Conservation (phyloP, 306 rosid genomes). For the Rubus parviflorus region DNA sequence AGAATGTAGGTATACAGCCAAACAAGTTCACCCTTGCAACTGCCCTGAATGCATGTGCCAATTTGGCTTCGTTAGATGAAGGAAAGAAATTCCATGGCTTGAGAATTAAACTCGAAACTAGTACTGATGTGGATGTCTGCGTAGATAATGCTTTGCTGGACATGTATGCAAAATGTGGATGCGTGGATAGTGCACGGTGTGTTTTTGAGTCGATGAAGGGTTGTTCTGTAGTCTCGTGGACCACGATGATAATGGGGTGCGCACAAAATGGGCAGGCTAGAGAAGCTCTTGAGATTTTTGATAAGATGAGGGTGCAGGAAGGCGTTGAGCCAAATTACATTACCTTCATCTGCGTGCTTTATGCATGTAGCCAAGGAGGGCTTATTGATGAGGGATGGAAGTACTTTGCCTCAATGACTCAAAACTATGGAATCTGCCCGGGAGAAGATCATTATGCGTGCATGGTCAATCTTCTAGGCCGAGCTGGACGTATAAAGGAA, state of each 20-base stretch:
- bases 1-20: constrained; percentile 39
- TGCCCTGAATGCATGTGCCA: constrained; percentile 69
- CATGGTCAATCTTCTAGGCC: constrained; percentile 70
- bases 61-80: constrained; percentile 60
- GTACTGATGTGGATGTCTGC: constrained; percentile 54
- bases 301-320: constrained; percentile 51
- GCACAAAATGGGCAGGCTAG: constrained; percentile 62
- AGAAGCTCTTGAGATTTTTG: constrained; percentile 64
- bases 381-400: constrained; percentile 63
- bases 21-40: constrained; percentile 74
- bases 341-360: constrained; percentile 69
- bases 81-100: constrained; percentile 70
- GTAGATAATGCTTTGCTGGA: constrained; percentile 80
- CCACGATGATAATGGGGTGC: constrained; percentile 76
- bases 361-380: constrained; percentile 81
- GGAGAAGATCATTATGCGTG: constrained; percentile 77
- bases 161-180: constrained; percentile 86
- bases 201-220: constrained; percentile 50
- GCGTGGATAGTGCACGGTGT: constrained; percentile 49
- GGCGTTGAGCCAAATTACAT: constrained; percentile 56
- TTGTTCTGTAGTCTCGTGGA: constrained; percentile 69
- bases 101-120: constrained; percentile 61
- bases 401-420: constrained; percentile 54
- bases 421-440: constrained; percentile 52
- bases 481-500: constrained; percentile 63